phyloP scores from a whole-genome alignment of 2,329 filamentous ascomycete species.

The Tolypocladium guangdongense region DNA sequence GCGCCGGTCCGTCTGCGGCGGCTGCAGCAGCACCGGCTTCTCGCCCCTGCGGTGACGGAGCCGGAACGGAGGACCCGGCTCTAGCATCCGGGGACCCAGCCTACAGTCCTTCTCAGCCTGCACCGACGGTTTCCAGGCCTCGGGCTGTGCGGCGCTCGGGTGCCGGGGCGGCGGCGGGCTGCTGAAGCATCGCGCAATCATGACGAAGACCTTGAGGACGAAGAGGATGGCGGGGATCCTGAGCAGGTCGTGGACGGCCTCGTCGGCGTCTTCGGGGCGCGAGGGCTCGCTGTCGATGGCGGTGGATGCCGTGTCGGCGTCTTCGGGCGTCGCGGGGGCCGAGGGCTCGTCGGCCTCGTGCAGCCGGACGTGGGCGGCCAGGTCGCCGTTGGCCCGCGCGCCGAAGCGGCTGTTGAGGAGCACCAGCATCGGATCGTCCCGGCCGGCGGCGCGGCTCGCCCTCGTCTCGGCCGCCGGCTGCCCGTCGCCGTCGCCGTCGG shows the following conservation, averaged over 20 bases:
- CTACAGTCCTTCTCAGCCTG: not conserved
- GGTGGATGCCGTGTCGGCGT: not conserved
- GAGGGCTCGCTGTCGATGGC: not conserved
- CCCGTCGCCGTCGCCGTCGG: not conserved
- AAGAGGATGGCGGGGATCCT: not conserved
- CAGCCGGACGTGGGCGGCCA: not conserved
- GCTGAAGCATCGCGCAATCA: not conserved
- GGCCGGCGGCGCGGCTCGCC: not conserved
- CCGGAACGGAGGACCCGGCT: not conserved
- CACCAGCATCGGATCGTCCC: not conserved
- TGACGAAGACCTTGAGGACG: conserved; percentile 1
- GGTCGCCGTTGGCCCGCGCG: not conserved
- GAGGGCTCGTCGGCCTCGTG: not conserved
- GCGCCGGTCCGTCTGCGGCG: not conserved
- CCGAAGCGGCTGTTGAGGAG: not conserved
- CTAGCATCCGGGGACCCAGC: not conserved
- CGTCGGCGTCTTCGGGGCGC: not conserved
- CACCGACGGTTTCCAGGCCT: not conserved
- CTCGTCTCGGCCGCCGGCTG: not conserved
- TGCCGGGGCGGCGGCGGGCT: not conserved
- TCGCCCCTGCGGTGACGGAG: not conserved
- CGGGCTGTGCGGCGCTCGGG: not conserved
- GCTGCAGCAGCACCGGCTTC: not conserved
- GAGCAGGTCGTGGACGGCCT: not conserved
- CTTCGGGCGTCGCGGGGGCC: not conserved